phyloP scores from a whole-genome alignment of 2,329 filamentous ascomycete species.

The Fusarium sp. region DNA sequence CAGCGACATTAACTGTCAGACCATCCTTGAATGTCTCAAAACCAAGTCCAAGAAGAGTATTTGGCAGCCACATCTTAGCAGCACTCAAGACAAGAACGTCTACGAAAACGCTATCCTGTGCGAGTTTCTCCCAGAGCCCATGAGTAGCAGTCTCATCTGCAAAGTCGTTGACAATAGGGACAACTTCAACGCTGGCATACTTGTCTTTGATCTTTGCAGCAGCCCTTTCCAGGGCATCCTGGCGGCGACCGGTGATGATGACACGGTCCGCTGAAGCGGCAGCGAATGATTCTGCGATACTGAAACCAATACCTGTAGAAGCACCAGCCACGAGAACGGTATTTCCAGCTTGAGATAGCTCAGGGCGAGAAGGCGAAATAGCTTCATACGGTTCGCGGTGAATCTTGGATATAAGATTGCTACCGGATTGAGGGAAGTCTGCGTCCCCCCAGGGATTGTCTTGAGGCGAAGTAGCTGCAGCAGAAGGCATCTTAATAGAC shows the following conservation, averaged over 20 bases:
- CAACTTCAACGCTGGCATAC: background rate
- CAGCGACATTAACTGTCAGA: background rate
- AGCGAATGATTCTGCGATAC: slow-evolving; percentile 62
- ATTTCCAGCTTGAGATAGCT: slow-evolving; percentile 55
- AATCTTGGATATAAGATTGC: background rate
- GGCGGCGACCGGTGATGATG: slow-evolving; percentile 56
- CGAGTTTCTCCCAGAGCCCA: slow-evolving; percentile 48
- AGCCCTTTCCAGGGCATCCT: slow-evolving; percentile 9
- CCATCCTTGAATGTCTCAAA: slow-evolving; percentile 10
- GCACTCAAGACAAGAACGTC: slow-evolving; percentile 51
- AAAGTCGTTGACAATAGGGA: slow-evolving; percentile 6
- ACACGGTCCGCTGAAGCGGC: slow-evolving; percentile 54
- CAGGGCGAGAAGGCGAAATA: slow-evolving; percentile 54
- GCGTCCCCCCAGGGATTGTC: slow-evolving; percentile 8
- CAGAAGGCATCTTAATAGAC: background rate
- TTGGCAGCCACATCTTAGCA: slow-evolving; percentile 24
- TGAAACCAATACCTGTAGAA: slow-evolving; percentile 21
- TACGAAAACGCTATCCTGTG: slow-evolving; percentile 35
- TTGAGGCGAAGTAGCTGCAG: background rate
- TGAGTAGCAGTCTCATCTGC: slow-evolving; percentile 23
- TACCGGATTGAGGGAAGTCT: background rate
- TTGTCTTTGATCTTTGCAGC: background rate
- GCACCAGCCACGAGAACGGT: slow-evolving; percentile 17
- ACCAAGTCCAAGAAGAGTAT: slow-evolving; percentile 10
- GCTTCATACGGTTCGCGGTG: slow-evolving; percentile 47